Evolutionary conservation across 495 filamentous ascomycete genomes (phyloP), one percentile per base, ranked within the genome.

Genomic region (Podospora tetraspora): DNA sequence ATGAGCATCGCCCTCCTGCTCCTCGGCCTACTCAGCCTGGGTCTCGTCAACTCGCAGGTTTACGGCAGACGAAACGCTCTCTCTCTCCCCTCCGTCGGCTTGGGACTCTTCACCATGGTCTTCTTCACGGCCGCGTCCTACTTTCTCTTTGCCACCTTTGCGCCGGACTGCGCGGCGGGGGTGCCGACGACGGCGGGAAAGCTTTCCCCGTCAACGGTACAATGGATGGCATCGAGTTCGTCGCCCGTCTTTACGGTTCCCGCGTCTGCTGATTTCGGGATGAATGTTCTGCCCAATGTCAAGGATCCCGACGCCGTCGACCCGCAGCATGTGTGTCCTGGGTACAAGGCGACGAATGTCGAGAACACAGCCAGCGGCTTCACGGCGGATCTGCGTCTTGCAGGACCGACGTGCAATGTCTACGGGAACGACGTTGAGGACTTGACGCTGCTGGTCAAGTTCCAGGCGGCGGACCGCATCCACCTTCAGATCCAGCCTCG

Each of bases 401-500:
- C 90, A 27, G 91, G 90, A 0, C 72, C 80, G 22, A 79, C 86
- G 23, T 96, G 92, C 77, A 89, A 91, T 76, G 82, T 84, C 34
- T 94, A 92, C 72, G 91, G 91, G 10, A 86, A 83, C 16, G 92
- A 96, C 70, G 65, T 94, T 63, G 77, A 85, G 64, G 74, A 84
- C 43, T 73, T 96, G 67, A 87, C 82, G 67, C 76, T 96, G 52
- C 74, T 86, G 3, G 90, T 93, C 56, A 88, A 92, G 69, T 91
- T 90, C 70, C 89, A 94, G 75, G 85, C 86, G 3, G 84, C 85
- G 27, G 83, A 88, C 37, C 87, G 92, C 2, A 83, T 96, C 8
- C 91, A 94, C 79, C 82, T 96, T 66, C 86, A 91, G 72, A 94
- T 97, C 66, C 85, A 85, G 19, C 92, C 92, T 1, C 84, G 86